Percentiles rank a stretch among this genome's conserved stretches.
These are phyloP conservation scores for Populus alba DNA, from an alignment of 345 rosid genomes.

Conservation along the genomic window DNA sequence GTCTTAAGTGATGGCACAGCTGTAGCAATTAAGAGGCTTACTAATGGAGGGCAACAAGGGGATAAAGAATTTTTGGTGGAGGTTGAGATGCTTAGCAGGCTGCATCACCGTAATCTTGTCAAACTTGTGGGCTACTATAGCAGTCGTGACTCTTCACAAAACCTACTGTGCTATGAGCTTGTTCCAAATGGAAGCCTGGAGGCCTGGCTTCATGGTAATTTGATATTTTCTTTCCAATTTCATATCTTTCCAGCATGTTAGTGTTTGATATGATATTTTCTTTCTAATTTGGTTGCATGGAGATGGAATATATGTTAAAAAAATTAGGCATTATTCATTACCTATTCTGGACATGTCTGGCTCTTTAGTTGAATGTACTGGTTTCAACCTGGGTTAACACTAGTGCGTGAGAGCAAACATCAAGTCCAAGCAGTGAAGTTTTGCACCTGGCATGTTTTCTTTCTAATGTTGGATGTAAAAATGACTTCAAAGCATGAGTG, in stretches of 20 bases:
- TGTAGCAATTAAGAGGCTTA: constrained; percentile 94
- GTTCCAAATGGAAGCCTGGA: constrained; percentile 98
- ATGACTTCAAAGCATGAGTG: neutral
- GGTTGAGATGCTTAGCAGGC: constrained; percentile 98
- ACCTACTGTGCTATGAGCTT: constrained; percentile 93
- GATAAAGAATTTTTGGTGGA: constrained; percentile 94
- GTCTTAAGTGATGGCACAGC: constrained; percentile 96
- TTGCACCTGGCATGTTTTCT: neutral
- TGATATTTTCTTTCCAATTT: neutral
- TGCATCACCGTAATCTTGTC: constrained; percentile 99
- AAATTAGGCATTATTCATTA: neutral
- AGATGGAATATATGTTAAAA: neutral
- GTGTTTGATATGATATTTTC: constrained; percentile 1
- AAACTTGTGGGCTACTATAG: constrained; percentile 96
- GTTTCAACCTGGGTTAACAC: neutral
- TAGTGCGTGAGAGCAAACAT: neutral
- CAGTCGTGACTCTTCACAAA: constrained; percentile 82
- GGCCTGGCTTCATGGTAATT: constrained; percentile 95
- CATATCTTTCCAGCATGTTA: neutral
- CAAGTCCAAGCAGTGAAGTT: neutral
- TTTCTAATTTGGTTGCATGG: neutral
- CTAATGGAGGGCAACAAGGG: constrained; percentile 91
- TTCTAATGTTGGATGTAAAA: neutral
- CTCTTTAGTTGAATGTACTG: neutral
- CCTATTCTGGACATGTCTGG: neutral